Evolutionary conservation across 2,329 filamentous ascomycete species (phyloP).

Genomic region (Metarhizium album): DNA sequence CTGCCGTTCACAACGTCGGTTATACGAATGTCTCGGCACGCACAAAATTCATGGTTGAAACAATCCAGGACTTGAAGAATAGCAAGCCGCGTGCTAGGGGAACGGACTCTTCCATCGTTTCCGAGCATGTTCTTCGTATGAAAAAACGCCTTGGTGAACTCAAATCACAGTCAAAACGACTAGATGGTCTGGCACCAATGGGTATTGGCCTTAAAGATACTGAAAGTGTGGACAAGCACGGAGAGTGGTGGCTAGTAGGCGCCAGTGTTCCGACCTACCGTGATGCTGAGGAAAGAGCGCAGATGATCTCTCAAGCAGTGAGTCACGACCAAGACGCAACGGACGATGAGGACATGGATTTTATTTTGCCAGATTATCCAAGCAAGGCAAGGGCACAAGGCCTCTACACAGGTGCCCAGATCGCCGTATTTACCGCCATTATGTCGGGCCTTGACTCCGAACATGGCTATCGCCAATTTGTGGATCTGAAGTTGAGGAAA

Average conservation of each 20-base stretch:
- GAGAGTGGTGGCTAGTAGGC: constrained; percentile 97
- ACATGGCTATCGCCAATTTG: constrained; percentile 69
- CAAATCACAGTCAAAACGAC: constrained; percentile 43
- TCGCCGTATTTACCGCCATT: constrained; percentile 87
- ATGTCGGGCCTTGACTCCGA: constrained; percentile 77
- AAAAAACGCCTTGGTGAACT: constrained; percentile 77
- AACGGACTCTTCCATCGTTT: constrained; percentile 58
- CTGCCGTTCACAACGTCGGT: constrained; percentile 55
- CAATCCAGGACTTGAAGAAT: constrained; percentile 88
- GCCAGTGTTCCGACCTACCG: constrained; percentile 63
- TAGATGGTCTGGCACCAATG: constrained; percentile 71
- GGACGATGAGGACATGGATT: constrained; percentile 36
- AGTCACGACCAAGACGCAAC: constrained; percentile 17
- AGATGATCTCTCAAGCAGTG: constrained; percentile 10
- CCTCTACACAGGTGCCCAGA: constrained; percentile 77
- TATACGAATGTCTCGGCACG: constrained; percentile 68
- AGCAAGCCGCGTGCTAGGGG: constrained; percentile 74
- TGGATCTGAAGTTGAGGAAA: constrained; percentile 76
- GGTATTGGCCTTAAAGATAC: constrained; percentile 76
- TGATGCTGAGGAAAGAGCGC: constrained; percentile 6
- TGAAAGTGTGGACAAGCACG: constrained; percentile 69
- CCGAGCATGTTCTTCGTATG: constrained; percentile 79
- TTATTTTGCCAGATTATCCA: constrained; percentile 52
- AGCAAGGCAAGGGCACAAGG: constrained; percentile 70
- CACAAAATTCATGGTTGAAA: constrained; percentile 96